Conservation (phyloP, 2,329 filamentous ascomycete species). For the Claviceps monticola region DNA sequence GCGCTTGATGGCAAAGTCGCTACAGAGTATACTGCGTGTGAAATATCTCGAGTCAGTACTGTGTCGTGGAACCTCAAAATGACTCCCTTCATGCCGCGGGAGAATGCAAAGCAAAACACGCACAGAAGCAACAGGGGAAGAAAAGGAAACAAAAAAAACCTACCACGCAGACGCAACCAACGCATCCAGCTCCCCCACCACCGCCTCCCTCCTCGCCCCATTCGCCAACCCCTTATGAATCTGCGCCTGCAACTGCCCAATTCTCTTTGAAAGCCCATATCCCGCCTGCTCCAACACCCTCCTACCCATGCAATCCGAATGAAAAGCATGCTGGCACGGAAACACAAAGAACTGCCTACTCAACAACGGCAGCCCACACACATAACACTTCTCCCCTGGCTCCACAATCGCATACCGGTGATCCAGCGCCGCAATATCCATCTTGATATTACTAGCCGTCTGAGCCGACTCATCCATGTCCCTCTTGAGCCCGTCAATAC, state of each 20-base stretch:
- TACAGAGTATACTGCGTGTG: conserved; percentile 64
- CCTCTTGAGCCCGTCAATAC: conserved; percentile 74
- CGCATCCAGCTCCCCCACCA: conserved; percentile 81
- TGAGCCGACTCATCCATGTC: conserved; percentile 93
- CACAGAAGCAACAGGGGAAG: neutral
- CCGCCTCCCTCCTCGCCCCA: conserved; percentile 61
- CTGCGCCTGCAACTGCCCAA: conserved; percentile 72
- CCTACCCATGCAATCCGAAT: conserved; percentile 82
- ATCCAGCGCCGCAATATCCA: conserved; percentile 75
- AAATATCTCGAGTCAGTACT: too few relatives aligned
- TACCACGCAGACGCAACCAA: conserved; percentile 83
- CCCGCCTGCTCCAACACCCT: conserved; percentile 75
- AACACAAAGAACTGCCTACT: conserved; percentile 96
- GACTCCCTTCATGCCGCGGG: too few relatives aligned
- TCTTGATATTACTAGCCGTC: conserved; percentile 81
- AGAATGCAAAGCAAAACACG: neutral
- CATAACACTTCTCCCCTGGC: conserved; percentile 86
- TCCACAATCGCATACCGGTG: conserved; percentile 91
- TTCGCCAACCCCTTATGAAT: conserved; percentile 63
- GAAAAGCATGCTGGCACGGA: conserved; percentile 94
- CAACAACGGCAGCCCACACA: conserved; percentile 72
- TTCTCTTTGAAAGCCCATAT: conserved; percentile 60
- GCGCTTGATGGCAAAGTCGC: conserved; percentile 85
- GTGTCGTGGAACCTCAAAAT: too few relatives aligned
- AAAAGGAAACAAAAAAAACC: conserved; percentile 15